phyloP scores from a whole-genome alignment of 768 basidiomycete genomes.

The Tulasnella sp. region DNA sequence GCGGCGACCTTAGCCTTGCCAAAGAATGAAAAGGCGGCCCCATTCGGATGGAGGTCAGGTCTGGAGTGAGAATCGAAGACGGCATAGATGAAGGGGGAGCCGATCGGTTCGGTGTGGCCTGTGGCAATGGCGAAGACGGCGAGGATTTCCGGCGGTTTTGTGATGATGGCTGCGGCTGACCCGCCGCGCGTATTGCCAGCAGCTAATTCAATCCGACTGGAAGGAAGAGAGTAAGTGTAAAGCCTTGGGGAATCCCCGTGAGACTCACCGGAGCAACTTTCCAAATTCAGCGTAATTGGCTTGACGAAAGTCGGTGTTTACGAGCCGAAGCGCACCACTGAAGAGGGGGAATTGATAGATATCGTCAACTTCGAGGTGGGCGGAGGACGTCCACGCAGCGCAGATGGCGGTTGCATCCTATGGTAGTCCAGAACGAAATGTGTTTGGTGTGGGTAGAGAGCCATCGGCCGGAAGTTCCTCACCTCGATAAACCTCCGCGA shows the following conservation, averaged over 20 bases:
- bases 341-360: slow-evolving; percentile 46
- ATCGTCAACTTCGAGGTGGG: slow-evolving; percentile 52
- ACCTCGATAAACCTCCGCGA: slow-evolving; percentile 36
- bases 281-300: slow-evolving; percentile 7
- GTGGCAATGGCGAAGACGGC: slow-evolving; percentile 39
- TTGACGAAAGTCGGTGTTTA: slow-evolving; percentile 1
- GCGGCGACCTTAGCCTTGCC: slow-evolving; percentile 6
- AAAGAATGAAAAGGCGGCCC: slow-evolving; percentile 51
- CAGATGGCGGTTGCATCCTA: slow-evolving; percentile 56
- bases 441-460: neutral
- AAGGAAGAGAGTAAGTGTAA: neutral
- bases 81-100: slow-evolving; percentile 38
- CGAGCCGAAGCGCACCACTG: slow-evolving; percentile 29
- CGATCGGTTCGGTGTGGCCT: neutral
- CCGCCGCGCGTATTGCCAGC: neutral
- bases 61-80: slow-evolving; percentile 65
- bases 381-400: slow-evolving; percentile 44
- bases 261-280: neutral
- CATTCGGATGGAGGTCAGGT: slow-evolving; percentile 44
- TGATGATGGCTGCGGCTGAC: slow-evolving; percentile 43
- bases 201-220: neutral
- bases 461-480: slow-evolving; percentile 7
- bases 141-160: slow-evolving; percentile 64
- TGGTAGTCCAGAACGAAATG: neutral
- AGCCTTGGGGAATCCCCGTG: neutral